Conservation (phyloP, 1,284 basidiomycete genomes). For the Moesziomyces sp. region DNA sequence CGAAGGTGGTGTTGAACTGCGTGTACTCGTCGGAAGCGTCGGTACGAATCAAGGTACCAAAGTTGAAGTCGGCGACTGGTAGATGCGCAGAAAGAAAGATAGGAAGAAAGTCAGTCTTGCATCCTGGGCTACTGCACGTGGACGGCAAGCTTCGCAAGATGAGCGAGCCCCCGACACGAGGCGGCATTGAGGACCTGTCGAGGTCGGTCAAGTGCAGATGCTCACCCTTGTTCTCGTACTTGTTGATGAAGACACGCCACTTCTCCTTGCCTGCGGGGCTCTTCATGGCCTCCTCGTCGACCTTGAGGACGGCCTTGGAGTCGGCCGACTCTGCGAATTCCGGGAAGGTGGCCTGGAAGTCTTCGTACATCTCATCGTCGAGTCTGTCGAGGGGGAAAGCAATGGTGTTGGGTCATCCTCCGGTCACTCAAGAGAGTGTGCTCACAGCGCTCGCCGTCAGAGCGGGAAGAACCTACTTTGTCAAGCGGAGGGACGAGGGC, state of each 20-base stretch:
- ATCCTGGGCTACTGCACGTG: not conserved
- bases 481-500: conserved; percentile 81
- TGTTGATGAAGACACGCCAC: conserved; percentile 90
- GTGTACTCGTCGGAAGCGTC: conserved; percentile 85
- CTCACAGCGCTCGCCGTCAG: not conserved
- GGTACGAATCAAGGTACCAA: conserved; percentile 91
- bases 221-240: conserved; percentile 73
- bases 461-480: conserved; percentile 73
- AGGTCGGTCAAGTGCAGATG: not conserved
- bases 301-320: conserved; percentile 74
- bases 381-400: conserved; percentile 15
- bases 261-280: conserved; percentile 85
- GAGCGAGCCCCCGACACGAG: no score
- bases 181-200: no score
- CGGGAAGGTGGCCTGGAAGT: conserved; percentile 83
- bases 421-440: not conserved
- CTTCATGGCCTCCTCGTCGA: conserved; percentile 97
- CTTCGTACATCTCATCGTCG: conserved; percentile 90
- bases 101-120: not conserved
- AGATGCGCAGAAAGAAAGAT: not conserved
- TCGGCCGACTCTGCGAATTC: conserved; percentile 78
- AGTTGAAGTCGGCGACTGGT: conserved; percentile 88
- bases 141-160: no score
- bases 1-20: conserved; percentile 93
- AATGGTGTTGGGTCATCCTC: not conserved